phyloP scores from a whole-genome alignment of 352 stramenopile species.

The Stramenopiles sp. region DNA sequence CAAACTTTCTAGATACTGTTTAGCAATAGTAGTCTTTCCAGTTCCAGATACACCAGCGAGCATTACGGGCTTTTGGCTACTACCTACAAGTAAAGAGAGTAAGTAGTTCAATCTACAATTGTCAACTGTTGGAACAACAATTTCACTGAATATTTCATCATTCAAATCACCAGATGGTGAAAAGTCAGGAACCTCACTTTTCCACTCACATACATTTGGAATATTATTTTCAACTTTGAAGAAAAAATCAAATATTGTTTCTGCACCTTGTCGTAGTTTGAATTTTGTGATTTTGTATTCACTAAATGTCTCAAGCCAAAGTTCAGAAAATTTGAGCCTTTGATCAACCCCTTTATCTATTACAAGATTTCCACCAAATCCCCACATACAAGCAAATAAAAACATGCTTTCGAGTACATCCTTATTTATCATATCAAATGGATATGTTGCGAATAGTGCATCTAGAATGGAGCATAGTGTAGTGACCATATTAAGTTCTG shows the following conservation, averaged over 20 bases:
- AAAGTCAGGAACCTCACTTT: constrained; percentile 60
- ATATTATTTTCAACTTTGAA: constrained; percentile 44
- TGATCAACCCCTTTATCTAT: constrained; percentile 34
- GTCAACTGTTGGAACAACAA: constrained; percentile 73
- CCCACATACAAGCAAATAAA: constrained; percentile 62
- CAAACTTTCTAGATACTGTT: constrained; percentile 53
- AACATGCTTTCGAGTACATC: constrained; percentile 44
- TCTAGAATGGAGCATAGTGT: constrained; percentile 59
- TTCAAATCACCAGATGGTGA: constrained; percentile 53
- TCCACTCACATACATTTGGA: too few relatives aligned
- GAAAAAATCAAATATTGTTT: constrained; percentile 78
- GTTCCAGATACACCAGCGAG: constrained; percentile 66
- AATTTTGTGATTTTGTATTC: constrained; percentile 63
- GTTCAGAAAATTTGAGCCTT: constrained; percentile 38
- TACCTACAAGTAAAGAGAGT: constrained; percentile 33
- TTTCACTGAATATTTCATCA: constrained; percentile 73
- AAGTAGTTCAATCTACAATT: constrained; percentile 59
- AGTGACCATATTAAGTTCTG: constrained; percentile 65
- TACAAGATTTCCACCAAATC: constrained; percentile 41
- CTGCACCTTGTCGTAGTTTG: constrained; percentile 18
- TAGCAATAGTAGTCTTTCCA: constrained; percentile 66
- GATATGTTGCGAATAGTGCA: constrained; percentile 25
- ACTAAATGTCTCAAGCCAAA: constrained; percentile 40
- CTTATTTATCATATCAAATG: constrained; percentile 7
- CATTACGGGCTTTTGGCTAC: constrained; percentile 43